Evolutionary conservation across 129 eudicot species (phyloP), one percentile per base, ranked within the genome.

Genomic region (Logfia minima): DNA sequence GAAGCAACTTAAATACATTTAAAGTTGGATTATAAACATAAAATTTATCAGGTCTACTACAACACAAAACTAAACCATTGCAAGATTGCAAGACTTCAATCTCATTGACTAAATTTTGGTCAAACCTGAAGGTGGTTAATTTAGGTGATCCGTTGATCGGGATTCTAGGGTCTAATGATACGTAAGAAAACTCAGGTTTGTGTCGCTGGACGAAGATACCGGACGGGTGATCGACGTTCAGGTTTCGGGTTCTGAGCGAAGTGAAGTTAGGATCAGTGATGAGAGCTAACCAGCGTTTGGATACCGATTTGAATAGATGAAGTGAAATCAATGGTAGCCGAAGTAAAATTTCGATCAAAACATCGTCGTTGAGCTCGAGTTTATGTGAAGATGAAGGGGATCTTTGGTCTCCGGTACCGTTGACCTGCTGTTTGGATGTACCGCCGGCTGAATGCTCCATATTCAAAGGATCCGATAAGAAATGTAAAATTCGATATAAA

Each of bases 231-330:
- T 70, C 59, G 19, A 70, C 14, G 13, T 43, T 70, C 3, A 60
- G 39, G 37, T 70, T 70, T 41, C 35, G 58, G 74, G 16, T 6
- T 23, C 74, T 37, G 8, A 23, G 74, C 60, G 11, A 32, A 70
- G 35, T 70, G 59, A 24, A 70, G 26, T 22, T 22, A 70, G 60
- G 74, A 45, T 45, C 34, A 8, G 60, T 26, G 11, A 70, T 70
- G 60, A 70, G 60, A 43, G 60, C 26, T 70, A 70, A 70, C 74
- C 74, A 70, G 37, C 74, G 60, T 70, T 45, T 70, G 60, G 32
- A 70, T 0, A 70, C 74, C 0, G 35, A 70, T 70, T 70, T 70
- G 29, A 43, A 70, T 6, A 70, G 23, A 45, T 8, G 60, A 43
- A 45, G 58, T 8, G 74, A 68, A 19, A 19, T 68, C 18, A 68